Base-by-base conservation (phyloP, 345 rosid species). In the Conringia planisiliqua region DNA sequence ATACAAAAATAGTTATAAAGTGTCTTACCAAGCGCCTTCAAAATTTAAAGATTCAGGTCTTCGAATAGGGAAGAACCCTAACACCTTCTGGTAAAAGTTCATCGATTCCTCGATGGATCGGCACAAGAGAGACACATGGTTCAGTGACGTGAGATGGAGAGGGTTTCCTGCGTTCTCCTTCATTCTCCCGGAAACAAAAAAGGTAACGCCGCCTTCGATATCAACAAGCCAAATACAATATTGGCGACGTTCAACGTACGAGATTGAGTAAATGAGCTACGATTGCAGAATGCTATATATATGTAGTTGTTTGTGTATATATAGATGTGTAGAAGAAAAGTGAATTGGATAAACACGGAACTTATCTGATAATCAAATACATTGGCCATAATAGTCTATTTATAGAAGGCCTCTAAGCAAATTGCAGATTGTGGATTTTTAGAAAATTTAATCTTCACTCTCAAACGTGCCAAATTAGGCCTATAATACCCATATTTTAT, bases 121-220 rank as follows among this genome's bases (percentile, higher is more conserved):
- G 66, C 97, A 89, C 43, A 79, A 73, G 24, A 89, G 65, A 0
- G 98, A 90, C 16, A 93, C 83, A 71, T 93, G 96, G 77, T 93
- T 90, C 67, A 90, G 65, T 10, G 88, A 86, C 82, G 83, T 90
- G 12, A 90, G 83, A 35, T 73, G 73, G 32, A 90, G 80, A 50
- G 95, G 96, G 75, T 86, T 89, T 68, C 73, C 80, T 67, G 70
- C 58, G 65, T 17, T 62, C 66, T 68, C 78, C 66, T 73, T 75
- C 75, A 54, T 77, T 42, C 48, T 64, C 16, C 60, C 18, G 38
- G 62, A 64, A 50, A 20, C 0, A 12, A 8, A 14, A 11, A 12
- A 10, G 3, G 12, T 14, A 36, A 48, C 46, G 46, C 68, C 40
- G 40, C 60, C 62, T 63, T 9, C 13, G 32, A 42, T 33, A 35